phyloP scores from a whole-genome alignment of 192 early-diverging fungal genomes.

The Podochytrium sp. region DNA sequence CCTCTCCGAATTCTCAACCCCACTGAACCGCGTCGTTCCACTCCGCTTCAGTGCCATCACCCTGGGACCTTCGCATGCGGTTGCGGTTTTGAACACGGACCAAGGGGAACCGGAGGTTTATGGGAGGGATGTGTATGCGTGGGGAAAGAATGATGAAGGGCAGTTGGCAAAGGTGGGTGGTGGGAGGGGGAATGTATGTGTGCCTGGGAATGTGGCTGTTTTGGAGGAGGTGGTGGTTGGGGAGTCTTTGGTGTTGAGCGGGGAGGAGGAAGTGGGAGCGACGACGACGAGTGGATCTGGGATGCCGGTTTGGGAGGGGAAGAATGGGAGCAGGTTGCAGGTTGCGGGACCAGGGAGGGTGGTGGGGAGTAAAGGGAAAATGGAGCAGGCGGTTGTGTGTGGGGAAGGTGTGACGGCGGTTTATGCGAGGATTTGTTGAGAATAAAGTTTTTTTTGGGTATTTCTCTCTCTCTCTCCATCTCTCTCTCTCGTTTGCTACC shows the following conservation, averaged over 20 bases:
- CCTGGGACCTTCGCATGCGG: slow-evolving; percentile 29
- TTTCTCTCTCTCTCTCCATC: too few species aligned
- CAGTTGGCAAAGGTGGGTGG: slow-evolving; percentile 41
- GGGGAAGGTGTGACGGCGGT: slow-evolving; percentile 29
- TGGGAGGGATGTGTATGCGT: slow-evolving; percentile 44
- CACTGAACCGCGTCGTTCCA: slow-evolving; percentile 7
- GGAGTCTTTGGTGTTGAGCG: background rate
- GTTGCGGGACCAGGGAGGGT: slow-evolving; percentile 10
- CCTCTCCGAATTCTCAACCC: slow-evolving; percentile 38
- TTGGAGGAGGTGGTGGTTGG: slow-evolving; percentile 11
- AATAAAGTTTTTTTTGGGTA: too few species aligned
- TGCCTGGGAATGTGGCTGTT: slow-evolving; percentile 25
- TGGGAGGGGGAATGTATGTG: slow-evolving; percentile 35
- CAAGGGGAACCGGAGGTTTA: background rate
- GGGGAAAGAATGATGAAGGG: slow-evolving; percentile 43
- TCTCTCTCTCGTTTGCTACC: too few species aligned
- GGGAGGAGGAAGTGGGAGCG: background rate
- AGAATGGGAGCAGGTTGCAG: slow-evolving; percentile 18
- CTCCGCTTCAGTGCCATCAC: slow-evolving; percentile 35
- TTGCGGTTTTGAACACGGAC: slow-evolving; percentile 33
- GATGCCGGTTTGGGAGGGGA: slow-evolving; percentile 2
- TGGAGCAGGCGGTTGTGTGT: slow-evolving; percentile 33
- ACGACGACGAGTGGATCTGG: background rate
- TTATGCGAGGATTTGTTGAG: slow-evolving; percentile 18
- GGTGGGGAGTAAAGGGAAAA: background rate